phyloP scores from a whole-genome alignment of 1,284 basidiomycete genomes.

The Neotropicomus parvogracilis region DNA sequence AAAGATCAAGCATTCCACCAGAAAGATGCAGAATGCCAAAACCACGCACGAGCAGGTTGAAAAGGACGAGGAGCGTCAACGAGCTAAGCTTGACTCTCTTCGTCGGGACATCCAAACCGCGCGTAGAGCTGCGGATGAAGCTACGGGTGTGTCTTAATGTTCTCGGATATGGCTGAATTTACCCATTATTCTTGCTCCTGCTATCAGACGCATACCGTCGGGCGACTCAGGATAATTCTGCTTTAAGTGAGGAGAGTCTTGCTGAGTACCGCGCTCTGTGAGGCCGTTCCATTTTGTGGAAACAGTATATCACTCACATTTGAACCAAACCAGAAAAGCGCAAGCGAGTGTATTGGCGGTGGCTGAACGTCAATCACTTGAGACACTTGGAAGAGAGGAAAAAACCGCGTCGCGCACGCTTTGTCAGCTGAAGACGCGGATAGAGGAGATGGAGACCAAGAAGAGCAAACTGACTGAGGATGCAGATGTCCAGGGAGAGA shows the following conservation, averaged over 20 bases:
- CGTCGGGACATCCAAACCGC: conserved; percentile 67
- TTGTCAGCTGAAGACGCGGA: conserved; percentile 63
- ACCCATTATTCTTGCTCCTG: conserved; percentile 6
- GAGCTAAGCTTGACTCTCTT: conserved; percentile 56
- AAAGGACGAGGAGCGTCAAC: conserved; percentile 67
- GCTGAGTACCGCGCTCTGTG: conserved; percentile 86
- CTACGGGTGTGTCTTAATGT: conserved; percentile 53
- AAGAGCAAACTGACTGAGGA: conserved; percentile 64
- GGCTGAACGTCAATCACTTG: conserved; percentile 84
- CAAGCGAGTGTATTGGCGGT: conserved; percentile 76
- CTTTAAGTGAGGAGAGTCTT: conserved; percentile 79
- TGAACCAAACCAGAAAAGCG: conserved; percentile 57
- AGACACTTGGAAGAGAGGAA: conserved; percentile 78
- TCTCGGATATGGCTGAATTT: neutral
- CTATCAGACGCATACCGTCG: conserved; percentile 70
- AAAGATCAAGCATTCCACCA: conserved; percentile 81
- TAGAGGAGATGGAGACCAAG: conserved; percentile 63
- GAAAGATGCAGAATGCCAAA: conserved; percentile 72
- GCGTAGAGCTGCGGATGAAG: conserved; percentile 68
- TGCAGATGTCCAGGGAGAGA: conserved; percentile 48
- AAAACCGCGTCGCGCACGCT: conserved; percentile 70
- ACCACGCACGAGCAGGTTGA: conserved; percentile 63
- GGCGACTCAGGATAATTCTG: conserved; percentile 71
- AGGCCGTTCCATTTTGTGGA: conserved; percentile 27
- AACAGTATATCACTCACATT: conserved; percentile 7